Conservation (phyloP, 2,329 filamentous ascomycete species). For the Rhynchosporium secalis region DNA sequence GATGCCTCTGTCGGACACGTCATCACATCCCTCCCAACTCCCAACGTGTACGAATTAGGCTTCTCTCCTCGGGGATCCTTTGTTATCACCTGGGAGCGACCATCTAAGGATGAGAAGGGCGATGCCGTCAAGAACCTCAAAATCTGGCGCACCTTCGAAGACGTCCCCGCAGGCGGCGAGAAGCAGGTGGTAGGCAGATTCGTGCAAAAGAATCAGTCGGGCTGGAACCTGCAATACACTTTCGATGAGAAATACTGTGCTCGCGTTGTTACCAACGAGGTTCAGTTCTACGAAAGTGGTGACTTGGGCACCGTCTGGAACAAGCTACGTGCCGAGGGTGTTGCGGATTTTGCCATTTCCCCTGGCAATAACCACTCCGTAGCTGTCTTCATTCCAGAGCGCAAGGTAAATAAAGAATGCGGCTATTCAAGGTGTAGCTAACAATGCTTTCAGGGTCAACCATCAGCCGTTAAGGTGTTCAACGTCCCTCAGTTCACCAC, state of each 20-base stretch:
- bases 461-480: slow-evolving; percentile 90
- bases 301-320: slow-evolving; percentile 90
- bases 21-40: slow-evolving; percentile 71
- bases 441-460: slow-evolving; percentile 69
- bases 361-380: slow-evolving; percentile 89
- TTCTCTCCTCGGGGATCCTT: slow-evolving; percentile 93
- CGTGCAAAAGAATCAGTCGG: slow-evolving; percentile 92
- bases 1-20: slow-evolving; percentile 76
- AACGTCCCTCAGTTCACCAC: slow-evolving; percentile 83
- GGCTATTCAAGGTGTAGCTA: slow-evolving; percentile 19
- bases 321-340: slow-evolving; percentile 89
- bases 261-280: slow-evolving; percentile 91
- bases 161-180: slow-evolving; percentile 58
- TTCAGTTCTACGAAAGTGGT: slow-evolving; percentile 92
- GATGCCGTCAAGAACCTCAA: slow-evolving; percentile 96
- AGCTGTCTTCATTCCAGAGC: slow-evolving; percentile 92
- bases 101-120: slow-evolving; percentile 87
- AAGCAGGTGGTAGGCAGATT: slow-evolving; percentile 82
- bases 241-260: slow-evolving; percentile 91
- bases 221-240: slow-evolving; percentile 98
- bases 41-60: slow-evolving; percentile 89
- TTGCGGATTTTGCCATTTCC: slow-evolving; percentile 84
- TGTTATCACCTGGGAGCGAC: slow-evolving; percentile 95
- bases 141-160: slow-evolving; percentile 85
- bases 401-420: slow-evolving; percentile 64